Evolutionary conservation across 1,284 basidiomycete genomes (phyloP).

Genomic region (Malassezia equina): DNA sequence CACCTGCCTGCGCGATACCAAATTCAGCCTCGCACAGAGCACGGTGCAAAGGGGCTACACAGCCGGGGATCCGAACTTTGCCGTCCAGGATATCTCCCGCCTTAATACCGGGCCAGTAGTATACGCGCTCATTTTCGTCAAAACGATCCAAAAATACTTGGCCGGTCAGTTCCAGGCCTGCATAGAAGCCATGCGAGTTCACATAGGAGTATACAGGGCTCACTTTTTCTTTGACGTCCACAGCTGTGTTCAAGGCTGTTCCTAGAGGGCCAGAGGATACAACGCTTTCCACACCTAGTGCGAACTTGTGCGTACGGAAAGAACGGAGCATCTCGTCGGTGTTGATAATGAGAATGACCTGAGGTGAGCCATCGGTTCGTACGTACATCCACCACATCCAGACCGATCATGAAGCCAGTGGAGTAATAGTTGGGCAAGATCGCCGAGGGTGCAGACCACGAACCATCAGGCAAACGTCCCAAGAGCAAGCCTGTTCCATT

Average conservation of each 20-base stretch:
- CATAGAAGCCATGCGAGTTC: constrained; percentile 45
- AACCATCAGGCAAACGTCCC: constrained; percentile 34
- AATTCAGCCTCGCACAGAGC: constrained; percentile 53
- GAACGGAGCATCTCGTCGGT: constrained; percentile 52
- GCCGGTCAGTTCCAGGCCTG: constrained; percentile 41
- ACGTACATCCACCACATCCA: constrained; percentile 39
- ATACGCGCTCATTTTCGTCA: constrained; percentile 44
- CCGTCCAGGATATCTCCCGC: constrained; percentile 37
- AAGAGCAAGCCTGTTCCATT: constrained; percentile 51
- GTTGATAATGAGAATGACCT: constrained; percentile 49
- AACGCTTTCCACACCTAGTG: constrained; percentile 52
- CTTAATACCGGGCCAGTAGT: constrained; percentile 43
- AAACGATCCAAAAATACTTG: constrained; percentile 37
- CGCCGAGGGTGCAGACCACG: constrained; percentile 53
- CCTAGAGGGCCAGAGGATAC: constrained; percentile 54
- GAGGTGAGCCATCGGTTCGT: background rate
- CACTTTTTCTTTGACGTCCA: constrained; percentile 48
- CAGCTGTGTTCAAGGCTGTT: constrained; percentile 51
- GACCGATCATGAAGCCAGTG: constrained; percentile 35
- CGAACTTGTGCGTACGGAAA: constrained; percentile 53
- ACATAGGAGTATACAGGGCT: constrained; percentile 45
- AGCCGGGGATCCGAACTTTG: constrained; percentile 48
- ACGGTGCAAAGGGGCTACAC: constrained; percentile 49
- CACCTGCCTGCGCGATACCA: constrained; percentile 51
- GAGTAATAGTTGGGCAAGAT: constrained; percentile 53